Conservation (phyloP, 2,329 filamentous ascomycete species). For the Lecanosticta acicola region DNA sequence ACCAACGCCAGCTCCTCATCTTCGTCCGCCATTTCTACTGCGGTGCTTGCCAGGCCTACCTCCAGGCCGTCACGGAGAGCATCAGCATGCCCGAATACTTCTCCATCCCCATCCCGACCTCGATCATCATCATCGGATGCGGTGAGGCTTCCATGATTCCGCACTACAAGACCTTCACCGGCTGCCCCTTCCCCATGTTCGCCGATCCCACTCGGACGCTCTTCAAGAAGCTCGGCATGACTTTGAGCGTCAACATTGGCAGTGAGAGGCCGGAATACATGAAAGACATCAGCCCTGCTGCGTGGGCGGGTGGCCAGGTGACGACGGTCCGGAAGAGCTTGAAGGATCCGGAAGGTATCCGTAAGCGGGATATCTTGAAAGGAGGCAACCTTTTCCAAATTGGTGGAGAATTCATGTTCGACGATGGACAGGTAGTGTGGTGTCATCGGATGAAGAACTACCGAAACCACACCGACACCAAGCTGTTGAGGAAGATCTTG, state of each 20-base stretch:
- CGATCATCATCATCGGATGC: conserved; percentile 36
- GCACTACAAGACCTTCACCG: conserved; percentile 33
- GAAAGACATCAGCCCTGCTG: conserved; percentile 29
- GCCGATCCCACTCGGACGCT: conserved; percentile 33
- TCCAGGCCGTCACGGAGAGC: conserved; percentile 30
- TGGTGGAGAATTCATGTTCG: conserved; percentile 39
- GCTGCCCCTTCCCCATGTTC: conserved; percentile 36
- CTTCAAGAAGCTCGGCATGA: conserved; percentile 36
- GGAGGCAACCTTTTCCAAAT: conserved; percentile 37
- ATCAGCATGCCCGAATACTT: conserved; percentile 35
- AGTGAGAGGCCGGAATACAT: conserved; percentile 33
- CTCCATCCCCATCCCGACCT: conserved; percentile 33
- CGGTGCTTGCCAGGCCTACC: conserved; percentile 37
- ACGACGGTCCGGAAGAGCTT: conserved; percentile 23
- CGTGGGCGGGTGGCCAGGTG: conserved; percentile 32
- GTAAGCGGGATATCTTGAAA: conserved; percentile 28
- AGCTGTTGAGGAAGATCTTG: conserved; percentile 31
- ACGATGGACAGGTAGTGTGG: conserved; percentile 38
- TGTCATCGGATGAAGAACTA: conserved; percentile 39
- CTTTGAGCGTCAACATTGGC: conserved; percentile 31
- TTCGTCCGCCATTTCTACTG: conserved; percentile 42
- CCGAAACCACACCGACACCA: conserved; percentile 35
- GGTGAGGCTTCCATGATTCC: conserved; percentile 34
- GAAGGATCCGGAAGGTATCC: conserved; percentile 29
- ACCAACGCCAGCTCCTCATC: conserved; percentile 36